Evolutionary conservation across 805 yeast genomes (phyloP).

Genomic region (Pichia gijzeniarum): DNA sequence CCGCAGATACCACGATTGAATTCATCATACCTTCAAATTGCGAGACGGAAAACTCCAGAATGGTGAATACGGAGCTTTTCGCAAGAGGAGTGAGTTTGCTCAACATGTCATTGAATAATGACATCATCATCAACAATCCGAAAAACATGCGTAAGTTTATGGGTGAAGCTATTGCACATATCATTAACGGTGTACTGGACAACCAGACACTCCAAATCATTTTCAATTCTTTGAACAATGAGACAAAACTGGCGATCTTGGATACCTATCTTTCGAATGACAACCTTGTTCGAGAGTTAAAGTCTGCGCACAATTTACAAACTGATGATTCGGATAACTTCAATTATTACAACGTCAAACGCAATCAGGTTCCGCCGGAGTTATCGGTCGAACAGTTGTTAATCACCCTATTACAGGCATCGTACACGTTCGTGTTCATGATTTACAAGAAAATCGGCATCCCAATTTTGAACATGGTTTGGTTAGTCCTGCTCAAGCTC

Average conservation of each 20-base stretch:
- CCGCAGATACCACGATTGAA: slow-evolving; percentile 6
- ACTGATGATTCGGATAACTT: no score
- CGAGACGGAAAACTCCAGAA: not conserved
- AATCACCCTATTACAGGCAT: not conserved
- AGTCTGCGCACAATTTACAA: not conserved
- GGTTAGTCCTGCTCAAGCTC: not conserved
- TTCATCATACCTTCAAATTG: not conserved
- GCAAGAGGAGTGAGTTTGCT: slow-evolving; percentile 15
- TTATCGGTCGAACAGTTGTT: not conserved
- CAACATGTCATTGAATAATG: slow-evolving; percentile 16
- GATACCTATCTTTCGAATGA: slow-evolving; percentile 18
- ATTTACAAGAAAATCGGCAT: not conserved
- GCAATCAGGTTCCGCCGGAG: no score
- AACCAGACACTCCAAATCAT: slow-evolving; percentile 3
- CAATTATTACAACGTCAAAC: no score
- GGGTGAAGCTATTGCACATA: slow-evolving; percentile 13
- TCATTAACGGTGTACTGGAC: slow-evolving; percentile 16
- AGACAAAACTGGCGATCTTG: slow-evolving; percentile 17
- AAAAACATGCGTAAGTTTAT: slow-evolving; percentile 10
- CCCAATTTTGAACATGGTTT: not conserved
- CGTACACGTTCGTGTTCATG: not conserved
- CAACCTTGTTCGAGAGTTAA: slow-evolving; percentile 2
- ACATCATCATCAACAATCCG: slow-evolving; percentile 6
- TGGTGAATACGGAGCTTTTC: slow-evolving; percentile 2
- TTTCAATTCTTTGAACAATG: slow-evolving; percentile 13